Conservation (phyloP, 2,329 filamentous ascomycete species). For the Penicillium sp. region DNA sequence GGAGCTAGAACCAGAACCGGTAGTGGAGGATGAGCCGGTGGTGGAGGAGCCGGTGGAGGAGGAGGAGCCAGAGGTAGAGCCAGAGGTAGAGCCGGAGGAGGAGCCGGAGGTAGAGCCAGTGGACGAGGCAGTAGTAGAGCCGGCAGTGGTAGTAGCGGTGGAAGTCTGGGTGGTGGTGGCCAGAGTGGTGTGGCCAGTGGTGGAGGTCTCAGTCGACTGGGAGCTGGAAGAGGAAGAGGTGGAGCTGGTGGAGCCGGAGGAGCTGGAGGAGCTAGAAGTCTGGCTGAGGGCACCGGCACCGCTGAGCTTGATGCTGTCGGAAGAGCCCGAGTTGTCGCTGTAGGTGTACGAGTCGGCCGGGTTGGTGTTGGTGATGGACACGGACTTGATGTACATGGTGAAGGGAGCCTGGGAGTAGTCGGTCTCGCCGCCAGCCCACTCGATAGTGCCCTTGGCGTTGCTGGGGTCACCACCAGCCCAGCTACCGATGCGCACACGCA, state of each 20-base stretch:
- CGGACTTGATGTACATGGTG: conserved; percentile 71
- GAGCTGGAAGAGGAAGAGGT: conserved; percentile 11
- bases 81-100: conserved; percentile 16
- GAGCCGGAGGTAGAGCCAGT: conserved; percentile 12
- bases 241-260: conserved; percentile 14
- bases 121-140: conserved; percentile 3
- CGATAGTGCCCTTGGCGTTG: conserved; percentile 54
- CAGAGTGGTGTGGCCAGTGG: conserved; percentile 15
- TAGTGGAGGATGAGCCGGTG: conserved; percentile 1
- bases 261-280: conserved; percentile 13
- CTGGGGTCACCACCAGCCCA: conserved; percentile 65
- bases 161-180: conserved; percentile 16
- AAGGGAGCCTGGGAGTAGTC: conserved; percentile 68
- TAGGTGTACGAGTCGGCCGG: conserved; percentile 67
- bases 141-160: conserved; percentile 12
- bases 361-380: conserved; percentile 58
- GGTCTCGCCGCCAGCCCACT: conserved; percentile 71
- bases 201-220: conserved; percentile 12
- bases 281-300: conserved; percentile 16
- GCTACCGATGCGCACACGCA: conserved; percentile 69
- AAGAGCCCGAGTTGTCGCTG: conserved; percentile 62
- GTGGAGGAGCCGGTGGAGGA: conserved; percentile 9
- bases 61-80: conserved; percentile 11
- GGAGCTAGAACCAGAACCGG: conserved; percentile 13
- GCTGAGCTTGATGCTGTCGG: conserved; percentile 61